Evolutionary conservation across 768 basidiomycete genomes (phyloP).

Genomic region (Kwoniella europaea): DNA sequence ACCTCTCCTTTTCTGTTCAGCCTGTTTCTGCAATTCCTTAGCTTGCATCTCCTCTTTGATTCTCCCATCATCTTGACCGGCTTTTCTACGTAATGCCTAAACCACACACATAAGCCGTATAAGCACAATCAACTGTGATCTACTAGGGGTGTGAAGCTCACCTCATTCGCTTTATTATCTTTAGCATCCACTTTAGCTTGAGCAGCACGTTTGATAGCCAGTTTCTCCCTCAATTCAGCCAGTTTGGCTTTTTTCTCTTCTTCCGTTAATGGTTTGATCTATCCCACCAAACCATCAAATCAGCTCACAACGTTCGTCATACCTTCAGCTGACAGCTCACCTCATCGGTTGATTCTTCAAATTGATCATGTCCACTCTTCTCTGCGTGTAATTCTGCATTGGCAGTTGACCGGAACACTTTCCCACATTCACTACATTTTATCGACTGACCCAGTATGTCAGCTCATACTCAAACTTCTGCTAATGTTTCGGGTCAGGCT

Average conservation of each 20-base stretch:
- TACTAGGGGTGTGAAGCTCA: slow-evolving; percentile 20
- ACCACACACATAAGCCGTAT: background rate
- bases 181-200: slow-evolving; percentile 76
- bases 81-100: slow-evolving; percentile 80
- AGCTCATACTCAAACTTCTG: background rate
- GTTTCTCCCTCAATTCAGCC: slow-evolving; percentile 75
- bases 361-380: slow-evolving; percentile 92
- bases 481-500: slow-evolving; percentile 1
- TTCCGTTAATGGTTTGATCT: slow-evolving; percentile 94
- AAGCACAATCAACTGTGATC: too few relatives aligned
- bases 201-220: slow-evolving; percentile 75
- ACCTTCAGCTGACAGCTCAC: slow-evolving; percentile 59
- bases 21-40: slow-evolving; percentile 65
- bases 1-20: slow-evolving; percentile 80
- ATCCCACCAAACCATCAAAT: background rate
- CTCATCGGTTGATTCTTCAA: slow-evolving; percentile 94
- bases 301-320: background rate
- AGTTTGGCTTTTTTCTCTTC: slow-evolving; percentile 86
- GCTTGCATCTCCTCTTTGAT: slow-evolving; percentile 75
- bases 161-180: slow-evolving; percentile 62
- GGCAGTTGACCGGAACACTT: slow-evolving; percentile 82
- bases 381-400: slow-evolving; percentile 92
- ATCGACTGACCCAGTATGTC: slow-evolving; percentile 33
- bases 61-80: slow-evolving; percentile 75
- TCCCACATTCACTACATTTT: slow-evolving; percentile 68